Conservation (phyloP, 495 filamentous ascomycete genomes). For the Venustampulla echinocandica region DNA sequence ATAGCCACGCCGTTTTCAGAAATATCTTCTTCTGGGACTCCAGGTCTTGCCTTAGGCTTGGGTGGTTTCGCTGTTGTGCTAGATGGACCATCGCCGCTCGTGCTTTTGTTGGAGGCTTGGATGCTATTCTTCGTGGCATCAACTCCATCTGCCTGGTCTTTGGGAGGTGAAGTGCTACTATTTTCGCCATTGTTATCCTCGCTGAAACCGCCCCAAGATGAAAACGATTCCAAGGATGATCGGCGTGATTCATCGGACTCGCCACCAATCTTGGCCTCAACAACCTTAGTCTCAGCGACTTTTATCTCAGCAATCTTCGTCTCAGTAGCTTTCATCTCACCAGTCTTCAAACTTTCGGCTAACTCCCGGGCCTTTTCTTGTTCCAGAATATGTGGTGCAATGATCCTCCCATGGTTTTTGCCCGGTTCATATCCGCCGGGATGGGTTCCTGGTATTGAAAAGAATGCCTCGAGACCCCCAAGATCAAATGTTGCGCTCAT, state of each 20-base stretch:
- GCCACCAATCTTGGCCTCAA: constrained; percentile 1
- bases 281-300: background rate
- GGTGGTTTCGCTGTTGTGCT: background rate
- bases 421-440: constrained; percentile 17
- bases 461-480: constrained; percentile 61
- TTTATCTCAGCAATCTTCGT: background rate
- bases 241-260: background rate
- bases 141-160: background rate
- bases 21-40: background rate
- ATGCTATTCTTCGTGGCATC: background rate
- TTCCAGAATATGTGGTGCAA: constrained; percentile 12
- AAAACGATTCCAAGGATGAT: constrained; percentile 5
- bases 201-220: constrained; percentile 16
- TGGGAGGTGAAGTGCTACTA: background rate
- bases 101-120: background rate
- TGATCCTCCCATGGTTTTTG: constrained; percentile 14
- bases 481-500: constrained; percentile 97
- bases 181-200: background rate
- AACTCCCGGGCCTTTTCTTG: background rate
- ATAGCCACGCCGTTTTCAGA: constrained; percentile 30
- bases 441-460: constrained; percentile 12
- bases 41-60: background rate
- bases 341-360: background rate
- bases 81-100: background rate
- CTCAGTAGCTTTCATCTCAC: background rate